Base-by-base conservation (phyloP, 2,329 filamentous ascomycete genomes). In the Arthrinium phaeospermum region DNA sequence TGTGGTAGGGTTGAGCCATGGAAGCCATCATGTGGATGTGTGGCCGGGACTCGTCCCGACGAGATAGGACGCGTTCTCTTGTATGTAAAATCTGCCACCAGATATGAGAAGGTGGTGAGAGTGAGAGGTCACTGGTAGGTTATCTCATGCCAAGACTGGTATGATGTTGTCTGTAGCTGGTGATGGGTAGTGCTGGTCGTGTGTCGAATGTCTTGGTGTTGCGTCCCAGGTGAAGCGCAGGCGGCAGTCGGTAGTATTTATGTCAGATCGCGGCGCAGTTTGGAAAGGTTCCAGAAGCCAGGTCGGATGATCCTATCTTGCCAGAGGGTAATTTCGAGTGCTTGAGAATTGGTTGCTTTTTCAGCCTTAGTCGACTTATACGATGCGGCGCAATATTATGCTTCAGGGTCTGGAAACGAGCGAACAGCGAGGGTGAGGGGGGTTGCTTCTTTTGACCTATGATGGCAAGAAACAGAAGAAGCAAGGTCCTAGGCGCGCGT, bases 1-100 rank as follows among this genome's bases (percentile, higher is more conserved):
- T 81, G 69, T 75, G 75, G 70, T 79, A 80, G 16, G 78, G 79
- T 61, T 79, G 76, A 61, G 76, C 73, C 51, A 77, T 77, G 73
- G 78, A 73, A 68, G 79, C 74, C 79, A 81, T 81, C 46, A 71
- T 72, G 68, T 44, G 57, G 14, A 37, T 12, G 30, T 19, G 27
- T 64, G 19, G 57, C 57, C 34, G 8, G 57, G 57, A 34, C 34
- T 64, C 34, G 34, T 64, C 57, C 57, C 57, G 34, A 37, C 57
- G 34, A 41, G 13, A 34, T 64, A 64, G 57, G 57, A 13, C 57
- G 57, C 34, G 19, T 37, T n/a, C 19, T 64, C 34, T 41, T 41
- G 57, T 41, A n/a, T n/a, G 24, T 64, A 19, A 6, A 45, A 45
- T 4, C 27, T 34, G 14, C 10, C 22, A 44, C 34, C 37, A 41